Evolutionary conservation across 2,329 filamentous ascomycete species (phyloP), one percentile per base, ranked within the genome.

Genomic region (Penicillium sp.): DNA sequence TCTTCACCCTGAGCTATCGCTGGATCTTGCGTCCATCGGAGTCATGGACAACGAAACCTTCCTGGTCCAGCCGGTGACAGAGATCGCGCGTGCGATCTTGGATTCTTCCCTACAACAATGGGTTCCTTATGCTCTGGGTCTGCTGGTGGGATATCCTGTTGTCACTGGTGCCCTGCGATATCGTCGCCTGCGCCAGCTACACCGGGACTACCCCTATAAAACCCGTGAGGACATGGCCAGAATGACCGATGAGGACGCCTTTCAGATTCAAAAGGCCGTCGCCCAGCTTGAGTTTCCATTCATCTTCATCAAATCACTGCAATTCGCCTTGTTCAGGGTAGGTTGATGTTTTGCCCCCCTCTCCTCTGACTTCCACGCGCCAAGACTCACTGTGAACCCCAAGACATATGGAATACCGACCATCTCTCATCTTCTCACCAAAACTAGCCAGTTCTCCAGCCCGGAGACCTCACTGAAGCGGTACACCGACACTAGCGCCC

Each of bases 271-370:
- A 33, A 71, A 68, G 47, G 70, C 72, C 18, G 50, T 84, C 2
- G 67, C 71, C 2, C 71, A 79, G 46, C 70, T 81, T 3, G 84
- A 87, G 60, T 87, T 87, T 57, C 84, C 84, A 0, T 78, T 75
- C 44, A 75, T 79, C 1, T 79, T 73, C 49, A 66, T 75, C 11
- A 83, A 79, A 46, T 75, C 81, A 1, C 68, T 85, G 5, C 79
- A 84, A 51, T 85, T 87, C 65, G 83, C 84, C 1, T 73, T 87
- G 5, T 85, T 87, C 66, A 81, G 80, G 70, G 81, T 81, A 64
- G 9, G 55, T 26, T 21, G 24, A 26, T 10, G 33, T 52, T 19
- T 23, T 24, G 29, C 8, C 28, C 39, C 9, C 10, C 24, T 40
- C 29, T 2, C 19, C n/a, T 29, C 23, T 39, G 46, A 46, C 47